Base-by-base conservation (phyloP, 148 eudicot genomes). In the Silene latifolia region DNA sequence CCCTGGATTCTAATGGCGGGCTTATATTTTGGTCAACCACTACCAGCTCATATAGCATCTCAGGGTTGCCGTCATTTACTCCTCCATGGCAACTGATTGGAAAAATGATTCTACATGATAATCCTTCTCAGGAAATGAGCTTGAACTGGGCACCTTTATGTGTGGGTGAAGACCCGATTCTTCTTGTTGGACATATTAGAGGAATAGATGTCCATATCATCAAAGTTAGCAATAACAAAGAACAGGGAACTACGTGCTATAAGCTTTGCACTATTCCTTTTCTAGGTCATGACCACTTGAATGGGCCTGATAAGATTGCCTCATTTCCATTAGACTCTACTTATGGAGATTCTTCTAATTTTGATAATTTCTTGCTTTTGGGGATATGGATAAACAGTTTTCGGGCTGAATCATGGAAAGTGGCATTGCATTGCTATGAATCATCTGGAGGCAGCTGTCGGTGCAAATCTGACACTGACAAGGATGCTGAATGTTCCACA, bases 251-350 rank as follows among this genome's bases (percentile, higher is more conserved):
- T 70, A 27, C 67, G 25, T 88, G 74, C 79, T 88, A 87, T 71
- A 92, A 89, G 25, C 81, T 96, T 29, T 89, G 93, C 85, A 87
- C 97, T 53, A 76, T 96, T 69, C 97, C 98, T 72, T 82, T 90
- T 63, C 54, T 67, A 5, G 63, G 75, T 56, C 69, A 32, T 73
- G 79, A 69, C 72, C 80, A 72, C 60, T 61, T 48, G 67, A 68
- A 81, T 48, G 83, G 82, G 69, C 90, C 90, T 69, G 82, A 82
- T 76, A 83, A 82, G 63, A 56, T 96, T 47, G 77, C 77, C 73
- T 83, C 93, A 54, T 66, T 89, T 85, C 94, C 98, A 76, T 73
- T 89, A 80, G 85, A 80, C 76, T 85, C 94, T 14, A 69, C 78
- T 62, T 76, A 71, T 73, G 64, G 84, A 79, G 72, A 77, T 69